phyloP scores from a whole-genome alignment of 306 rosid species.

The Sicyos baderoa region DNA sequence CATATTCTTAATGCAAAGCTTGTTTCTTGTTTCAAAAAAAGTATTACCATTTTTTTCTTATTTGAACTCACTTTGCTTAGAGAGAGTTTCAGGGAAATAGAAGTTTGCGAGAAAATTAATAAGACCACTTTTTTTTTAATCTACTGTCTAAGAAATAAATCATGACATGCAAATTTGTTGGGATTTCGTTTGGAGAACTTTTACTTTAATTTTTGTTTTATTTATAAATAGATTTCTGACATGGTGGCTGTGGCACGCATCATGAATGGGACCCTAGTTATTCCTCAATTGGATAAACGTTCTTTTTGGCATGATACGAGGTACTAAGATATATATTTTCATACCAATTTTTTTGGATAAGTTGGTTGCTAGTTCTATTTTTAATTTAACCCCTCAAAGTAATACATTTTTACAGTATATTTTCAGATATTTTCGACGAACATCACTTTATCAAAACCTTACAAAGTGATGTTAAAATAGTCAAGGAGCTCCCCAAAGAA shows the following conservation, averaged over 20 bases:
- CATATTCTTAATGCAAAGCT: no score
- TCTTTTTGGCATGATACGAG: slow-evolving; percentile 91
- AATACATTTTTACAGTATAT: slow-evolving; percentile 41
- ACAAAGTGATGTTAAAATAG: slow-evolving; percentile 52
- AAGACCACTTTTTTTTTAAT: neutral
- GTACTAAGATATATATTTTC: slow-evolving; percentile 28
- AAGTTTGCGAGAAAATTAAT: no score
- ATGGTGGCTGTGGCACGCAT: slow-evolving; percentile 88
- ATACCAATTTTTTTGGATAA: slow-evolving; percentile 20
- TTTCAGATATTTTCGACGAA: slow-evolving; percentile 85
- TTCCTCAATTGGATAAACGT: slow-evolving; percentile 82
- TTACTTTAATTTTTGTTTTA: slow-evolving; percentile 4
- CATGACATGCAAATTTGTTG: neutral
- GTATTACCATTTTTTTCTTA: no score
- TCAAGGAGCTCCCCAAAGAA: slow-evolving; percentile 60
- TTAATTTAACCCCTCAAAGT: slow-evolving; percentile 16
- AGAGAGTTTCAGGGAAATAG: no score
- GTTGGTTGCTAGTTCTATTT: neutral
- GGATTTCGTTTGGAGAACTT: slow-evolving; percentile 15
- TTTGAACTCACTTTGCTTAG: no score
- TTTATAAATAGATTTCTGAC: slow-evolving; percentile 58
- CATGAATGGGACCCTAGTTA: slow-evolving; percentile 83
- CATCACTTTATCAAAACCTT: slow-evolving; percentile 67
- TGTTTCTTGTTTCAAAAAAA: no score
- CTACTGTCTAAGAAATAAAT: neutral